Evolutionary conservation across 305 asterid genomes (phyloP).

Genomic region (Fraxinus albicans): DNA sequence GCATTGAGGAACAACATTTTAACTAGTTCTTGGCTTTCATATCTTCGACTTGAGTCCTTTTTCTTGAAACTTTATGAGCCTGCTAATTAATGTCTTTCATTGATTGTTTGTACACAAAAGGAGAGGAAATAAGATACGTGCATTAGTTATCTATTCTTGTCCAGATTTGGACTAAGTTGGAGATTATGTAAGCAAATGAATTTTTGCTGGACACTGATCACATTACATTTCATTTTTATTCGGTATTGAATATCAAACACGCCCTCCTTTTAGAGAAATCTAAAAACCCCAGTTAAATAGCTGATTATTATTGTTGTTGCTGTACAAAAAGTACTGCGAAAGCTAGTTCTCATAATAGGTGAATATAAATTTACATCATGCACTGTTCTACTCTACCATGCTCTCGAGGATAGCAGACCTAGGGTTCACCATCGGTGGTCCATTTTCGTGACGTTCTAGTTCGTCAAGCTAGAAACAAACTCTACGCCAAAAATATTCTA

Average conservation of each 20-base stretch:
- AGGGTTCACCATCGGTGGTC: constrained; percentile 82
- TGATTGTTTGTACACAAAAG: not conserved
- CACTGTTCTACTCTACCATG: constrained; percentile 26
- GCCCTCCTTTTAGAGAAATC: not conserved
- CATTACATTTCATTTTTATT: not conserved
- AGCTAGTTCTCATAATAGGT: not conserved
- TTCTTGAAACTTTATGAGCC: not conserved
- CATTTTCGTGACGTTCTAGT: constrained; percentile 75
- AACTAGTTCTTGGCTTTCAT: constrained; percentile 16
- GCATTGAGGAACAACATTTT: constrained; percentile 13
- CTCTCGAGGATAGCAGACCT: constrained; percentile 66
- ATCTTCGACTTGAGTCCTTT: not conserved
- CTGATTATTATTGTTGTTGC: not conserved
- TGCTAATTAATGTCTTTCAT: not conserved
- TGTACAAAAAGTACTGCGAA: not conserved
- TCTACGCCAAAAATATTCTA: too few species aligned
- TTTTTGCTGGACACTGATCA: not conserved
- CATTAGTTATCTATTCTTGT: not conserved
- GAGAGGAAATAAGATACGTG: not conserved
- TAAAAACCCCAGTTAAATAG: not conserved
- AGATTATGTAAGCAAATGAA: not conserved
- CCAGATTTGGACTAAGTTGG: not conserved
- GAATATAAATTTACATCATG: constrained; percentile 20
- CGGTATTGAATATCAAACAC: not conserved
- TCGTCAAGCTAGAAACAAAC: constrained; percentile 78